These are phyloP conservation scores for Ogataea thermomethanolica DNA, from an alignment of 805 yeast species.

Conservation along the genomic window DNA sequence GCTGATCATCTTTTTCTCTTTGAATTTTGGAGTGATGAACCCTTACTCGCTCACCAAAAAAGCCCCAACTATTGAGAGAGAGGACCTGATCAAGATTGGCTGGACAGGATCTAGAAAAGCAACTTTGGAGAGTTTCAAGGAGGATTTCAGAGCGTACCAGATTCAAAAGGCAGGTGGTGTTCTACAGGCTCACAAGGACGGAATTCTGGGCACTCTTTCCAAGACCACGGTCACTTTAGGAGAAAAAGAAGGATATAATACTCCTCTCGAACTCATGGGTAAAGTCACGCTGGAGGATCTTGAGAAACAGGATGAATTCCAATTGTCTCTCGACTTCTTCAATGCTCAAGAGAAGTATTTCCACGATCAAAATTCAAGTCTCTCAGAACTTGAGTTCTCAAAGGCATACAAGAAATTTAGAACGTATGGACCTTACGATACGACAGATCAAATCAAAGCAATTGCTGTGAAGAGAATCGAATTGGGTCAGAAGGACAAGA, in stretches of 20 bases:
- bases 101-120: conserved; percentile 94
- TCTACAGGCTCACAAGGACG: conserved; percentile 64
- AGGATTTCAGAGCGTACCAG: conserved; percentile 58
- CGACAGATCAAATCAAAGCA: conserved; percentile 39
- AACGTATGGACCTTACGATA: conserved; percentile 57
- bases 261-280: conserved; percentile 28
- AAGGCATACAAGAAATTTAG: conserved; percentile 58
- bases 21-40: conserved; percentile 73
- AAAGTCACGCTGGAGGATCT: conserved; percentile 23
- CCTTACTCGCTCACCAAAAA: conserved; percentile 54
- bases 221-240: conserved; percentile 61
- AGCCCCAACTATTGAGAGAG: conserved; percentile 40
- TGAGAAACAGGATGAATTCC: conserved; percentile 42
- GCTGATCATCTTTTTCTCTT: conserved; percentile 48
- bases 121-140: conserved; percentile 65
- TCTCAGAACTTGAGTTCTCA: conserved; percentile 25
- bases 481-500: conserved; percentile 26
- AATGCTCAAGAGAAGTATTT: conserved; percentile 47
- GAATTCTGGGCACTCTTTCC: conserved; percentile 49
- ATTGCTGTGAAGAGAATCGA: conserved; percentile 40
- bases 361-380: conserved; percentile 34
- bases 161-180: conserved; percentile 71
- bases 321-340: conserved; percentile 53
- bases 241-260: conserved; percentile 81
- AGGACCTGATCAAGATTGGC: conserved; percentile 63